Conservation (phyloP, 2,329 filamentous ascomycete species). For the Hypomyces rosellus region DNA sequence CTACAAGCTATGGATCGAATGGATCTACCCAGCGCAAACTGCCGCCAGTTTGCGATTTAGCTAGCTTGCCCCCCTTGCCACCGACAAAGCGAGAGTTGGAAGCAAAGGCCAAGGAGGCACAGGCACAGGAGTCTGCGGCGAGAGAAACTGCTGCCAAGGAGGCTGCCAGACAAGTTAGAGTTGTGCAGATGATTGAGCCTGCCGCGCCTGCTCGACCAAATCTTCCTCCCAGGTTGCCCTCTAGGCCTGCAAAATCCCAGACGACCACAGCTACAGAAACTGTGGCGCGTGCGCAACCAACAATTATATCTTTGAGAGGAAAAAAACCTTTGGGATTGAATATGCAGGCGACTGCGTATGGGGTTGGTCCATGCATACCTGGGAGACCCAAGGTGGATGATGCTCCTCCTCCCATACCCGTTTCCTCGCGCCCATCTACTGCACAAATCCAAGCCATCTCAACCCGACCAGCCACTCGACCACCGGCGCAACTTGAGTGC, state of each 20-base stretch:
- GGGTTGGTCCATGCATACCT: conserved; percentile 4
- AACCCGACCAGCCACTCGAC: conserved; percentile 23
- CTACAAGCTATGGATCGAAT: conserved; percentile 41
- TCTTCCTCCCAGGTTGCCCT: conserved; percentile 46
- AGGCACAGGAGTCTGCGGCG: conserved; percentile 7
- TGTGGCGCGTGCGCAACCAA: neutral
- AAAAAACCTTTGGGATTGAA: conserved; percentile 19
- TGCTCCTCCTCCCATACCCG: conserved; percentile 46
- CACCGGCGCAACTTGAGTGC: conserved; percentile 44
- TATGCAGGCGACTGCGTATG: conserved; percentile 6
- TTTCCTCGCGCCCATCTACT: conserved; percentile 45
- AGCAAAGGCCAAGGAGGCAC: conserved; percentile 19
- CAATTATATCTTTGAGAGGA: conserved; percentile 4
- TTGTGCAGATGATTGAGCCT: conserved; percentile 27
- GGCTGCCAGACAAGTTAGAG: conserved; percentile 3
- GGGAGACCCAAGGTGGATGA: conserved; percentile 20
- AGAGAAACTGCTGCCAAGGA: conserved; percentile 6
- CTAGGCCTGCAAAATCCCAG: conserved; percentile 36
- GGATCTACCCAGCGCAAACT: conserved; percentile 42
- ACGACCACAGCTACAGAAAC: conserved; percentile 10
- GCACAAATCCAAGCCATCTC: conserved; percentile 44
- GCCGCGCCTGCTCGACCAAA: conserved; percentile 28
- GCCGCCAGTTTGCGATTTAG: conserved; percentile 49
- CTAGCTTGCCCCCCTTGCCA: conserved; percentile 52
- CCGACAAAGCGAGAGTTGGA: conserved; percentile 50